Evolutionary conservation across 2,329 filamentous ascomycete species (phyloP).

Genomic region (Trichophyton simii): DNA sequence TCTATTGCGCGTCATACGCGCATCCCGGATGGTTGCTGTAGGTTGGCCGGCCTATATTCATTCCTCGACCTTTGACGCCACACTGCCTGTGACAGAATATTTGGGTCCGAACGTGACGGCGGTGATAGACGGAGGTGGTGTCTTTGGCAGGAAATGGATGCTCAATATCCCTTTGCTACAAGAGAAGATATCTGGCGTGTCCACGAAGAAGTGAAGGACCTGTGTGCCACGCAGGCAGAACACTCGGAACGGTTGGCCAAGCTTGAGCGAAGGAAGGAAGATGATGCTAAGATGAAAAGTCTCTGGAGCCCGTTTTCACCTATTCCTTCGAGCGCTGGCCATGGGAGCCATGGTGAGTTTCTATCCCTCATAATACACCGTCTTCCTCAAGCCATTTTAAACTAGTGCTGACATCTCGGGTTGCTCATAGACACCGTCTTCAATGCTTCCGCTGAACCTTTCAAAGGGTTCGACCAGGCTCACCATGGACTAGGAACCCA

Average conservation of each 20-base stretch:
- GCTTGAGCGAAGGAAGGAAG: constrained; percentile 50
- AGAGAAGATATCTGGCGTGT: constrained; percentile 54
- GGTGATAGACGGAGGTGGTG: not conserved
- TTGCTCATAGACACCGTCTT: constrained; percentile 55
- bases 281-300: constrained; percentile 58
- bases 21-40: not conserved
- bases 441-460: constrained; percentile 68
- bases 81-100: not conserved
- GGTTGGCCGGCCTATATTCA: not conserved
- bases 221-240: constrained; percentile 49
- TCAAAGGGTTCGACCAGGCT: constrained; percentile 76
- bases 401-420: not conserved
- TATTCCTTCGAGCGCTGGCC: constrained; percentile 72
- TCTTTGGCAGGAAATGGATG: constrained; percentile 41
- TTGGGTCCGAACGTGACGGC: not conserved
- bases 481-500: constrained; percentile 69
- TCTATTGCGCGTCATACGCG: not conserved
- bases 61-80: not conserved
- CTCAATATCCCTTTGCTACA: constrained; percentile 51
- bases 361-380: not conserved
- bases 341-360: constrained; percentile 60
- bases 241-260: constrained; percentile 49
- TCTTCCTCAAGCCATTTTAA: not conserved
- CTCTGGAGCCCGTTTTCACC: constrained; percentile 78
- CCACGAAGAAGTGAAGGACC: constrained; percentile 48